phyloP scores from a whole-genome alignment of 2,329 filamentous ascomycete species.

The Botrytis squamosa region DNA sequence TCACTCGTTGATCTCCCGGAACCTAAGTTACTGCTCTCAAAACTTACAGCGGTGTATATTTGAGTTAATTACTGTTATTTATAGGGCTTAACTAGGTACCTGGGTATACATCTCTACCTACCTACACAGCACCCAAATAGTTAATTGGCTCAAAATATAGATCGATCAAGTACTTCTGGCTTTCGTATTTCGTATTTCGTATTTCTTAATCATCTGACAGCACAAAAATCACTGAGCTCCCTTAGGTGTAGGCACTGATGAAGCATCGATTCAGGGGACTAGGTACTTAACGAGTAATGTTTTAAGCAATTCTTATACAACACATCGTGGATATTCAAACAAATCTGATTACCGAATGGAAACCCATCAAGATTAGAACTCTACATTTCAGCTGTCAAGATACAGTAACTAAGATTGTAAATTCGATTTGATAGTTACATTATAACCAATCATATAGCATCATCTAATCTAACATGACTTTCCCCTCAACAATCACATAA shows the following conservation, averaged over 20 bases:
- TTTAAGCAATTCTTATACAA: neutral
- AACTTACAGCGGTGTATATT: constrained; percentile 7
- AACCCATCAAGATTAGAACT: neutral
- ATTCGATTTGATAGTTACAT: no score
- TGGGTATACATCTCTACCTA: neutral
- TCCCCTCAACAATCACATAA: no score
- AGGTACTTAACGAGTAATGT: neutral
- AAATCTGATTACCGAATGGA: neutral
- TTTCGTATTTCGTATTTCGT: neutral
- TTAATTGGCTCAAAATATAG: neutral
- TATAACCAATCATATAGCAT: no score
- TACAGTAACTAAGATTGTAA: no score
- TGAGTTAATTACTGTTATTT: neutral
- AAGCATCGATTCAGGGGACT: neutral
- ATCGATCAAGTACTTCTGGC: neutral
- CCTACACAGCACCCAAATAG: neutral
- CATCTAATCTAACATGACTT: no score
- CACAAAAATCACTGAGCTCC: neutral
- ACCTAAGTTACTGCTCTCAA: neutral
- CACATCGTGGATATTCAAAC: neutral
- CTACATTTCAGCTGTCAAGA: no score
- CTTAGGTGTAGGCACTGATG: neutral
- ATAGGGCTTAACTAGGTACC: neutral
- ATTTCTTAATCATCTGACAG: neutral
- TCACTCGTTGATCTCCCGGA: constrained; percentile 17